Evolutionary conservation across 805 yeast species (phyloP).

Genomic region (Cyberlindnera meyerae): DNA sequence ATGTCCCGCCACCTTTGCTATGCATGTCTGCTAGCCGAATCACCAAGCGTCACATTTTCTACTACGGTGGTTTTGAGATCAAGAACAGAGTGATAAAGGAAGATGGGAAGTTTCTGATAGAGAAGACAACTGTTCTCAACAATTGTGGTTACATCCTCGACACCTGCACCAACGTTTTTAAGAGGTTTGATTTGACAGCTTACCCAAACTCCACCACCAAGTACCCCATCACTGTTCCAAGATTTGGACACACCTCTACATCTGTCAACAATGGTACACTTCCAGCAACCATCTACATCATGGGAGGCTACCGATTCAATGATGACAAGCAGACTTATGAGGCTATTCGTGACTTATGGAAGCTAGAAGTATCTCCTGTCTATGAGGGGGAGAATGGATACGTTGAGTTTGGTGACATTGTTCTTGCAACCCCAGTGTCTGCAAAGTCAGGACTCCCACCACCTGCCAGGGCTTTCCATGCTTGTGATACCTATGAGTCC

Average conservation of each 20-base stretch:
- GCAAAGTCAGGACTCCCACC: constrained; percentile 10
- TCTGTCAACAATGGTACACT: constrained; percentile 16
- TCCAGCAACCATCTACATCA: constrained; percentile 36
- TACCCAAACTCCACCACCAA: constrained; percentile 28
- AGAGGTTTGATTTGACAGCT: constrained; percentile 37
- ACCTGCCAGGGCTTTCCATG: constrained; percentile 33
- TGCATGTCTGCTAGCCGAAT: constrained; percentile 45
- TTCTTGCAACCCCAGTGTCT: constrained; percentile 29
- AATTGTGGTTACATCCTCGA: constrained; percentile 59
- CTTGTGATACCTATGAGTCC: constrained; percentile 24
- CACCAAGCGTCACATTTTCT: constrained; percentile 52
- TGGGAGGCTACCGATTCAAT: constrained; percentile 44
- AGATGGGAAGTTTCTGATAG: constrained; percentile 25
- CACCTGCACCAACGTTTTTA: constrained; percentile 41
- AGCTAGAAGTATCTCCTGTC: constrained; percentile 33
- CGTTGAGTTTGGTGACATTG: constrained; percentile 33
- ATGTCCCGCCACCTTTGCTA: constrained; percentile 48
- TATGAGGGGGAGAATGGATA: constrained; percentile 32
- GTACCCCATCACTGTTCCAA: constrained; percentile 31
- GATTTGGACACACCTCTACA: constrained; percentile 37
- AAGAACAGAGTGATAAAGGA: constrained; percentile 30
- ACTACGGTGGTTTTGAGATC: constrained; percentile 66
- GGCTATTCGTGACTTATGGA: constrained; percentile 39
- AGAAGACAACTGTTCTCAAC: constrained; percentile 44
- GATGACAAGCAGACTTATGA: constrained; percentile 26